These are phyloP conservation scores for Cicer judaicum DNA, from an alignment of 306 rosid species.

Conservation along the genomic window DNA sequence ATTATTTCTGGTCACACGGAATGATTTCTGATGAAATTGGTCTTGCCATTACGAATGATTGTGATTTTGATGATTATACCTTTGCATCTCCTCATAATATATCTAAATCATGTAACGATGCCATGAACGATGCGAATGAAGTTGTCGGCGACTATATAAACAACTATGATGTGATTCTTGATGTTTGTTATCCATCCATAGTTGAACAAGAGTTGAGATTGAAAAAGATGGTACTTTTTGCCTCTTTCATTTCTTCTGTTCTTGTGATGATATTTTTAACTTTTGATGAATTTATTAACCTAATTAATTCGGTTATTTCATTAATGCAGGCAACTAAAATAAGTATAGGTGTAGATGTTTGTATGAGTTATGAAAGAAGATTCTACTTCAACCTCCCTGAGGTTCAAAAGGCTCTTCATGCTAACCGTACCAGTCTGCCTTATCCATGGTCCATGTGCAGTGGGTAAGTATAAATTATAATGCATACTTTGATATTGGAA, in stretches of 20 bases:
- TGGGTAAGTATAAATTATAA: background rate
- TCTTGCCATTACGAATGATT: conserved; percentile 65
- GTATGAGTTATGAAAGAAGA: conserved; percentile 70
- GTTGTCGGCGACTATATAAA: conserved; percentile 71
- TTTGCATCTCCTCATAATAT: conserved; percentile 63
- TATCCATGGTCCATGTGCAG: conserved; percentile 73
- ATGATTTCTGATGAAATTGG: conserved; percentile 95
- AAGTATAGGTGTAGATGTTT: conserved; percentile 82
- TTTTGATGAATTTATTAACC: background rate
- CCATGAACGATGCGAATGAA: conserved; percentile 56
- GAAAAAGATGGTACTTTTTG: conserved; percentile 65
- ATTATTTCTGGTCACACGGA: conserved; percentile 92
- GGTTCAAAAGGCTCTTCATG: conserved; percentile 91
- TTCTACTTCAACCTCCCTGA: conserved; percentile 83
- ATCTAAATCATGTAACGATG: conserved; percentile 57
- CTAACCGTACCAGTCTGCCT: conserved; percentile 80
- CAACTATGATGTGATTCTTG: conserved; percentile 80
- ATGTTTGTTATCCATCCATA: conserved; percentile 87
- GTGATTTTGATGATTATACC: conserved; percentile 74
- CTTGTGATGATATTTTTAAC: background rate
- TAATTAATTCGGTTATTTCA: background rate
- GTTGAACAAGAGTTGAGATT: conserved; percentile 85
- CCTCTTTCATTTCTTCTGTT: background rate
- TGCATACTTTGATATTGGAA: background rate
- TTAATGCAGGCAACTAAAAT: conserved; percentile 75